phyloP scores from a whole-genome alignment of 176 grass and related monocot species.

The Melocanna baccifera region DNA sequence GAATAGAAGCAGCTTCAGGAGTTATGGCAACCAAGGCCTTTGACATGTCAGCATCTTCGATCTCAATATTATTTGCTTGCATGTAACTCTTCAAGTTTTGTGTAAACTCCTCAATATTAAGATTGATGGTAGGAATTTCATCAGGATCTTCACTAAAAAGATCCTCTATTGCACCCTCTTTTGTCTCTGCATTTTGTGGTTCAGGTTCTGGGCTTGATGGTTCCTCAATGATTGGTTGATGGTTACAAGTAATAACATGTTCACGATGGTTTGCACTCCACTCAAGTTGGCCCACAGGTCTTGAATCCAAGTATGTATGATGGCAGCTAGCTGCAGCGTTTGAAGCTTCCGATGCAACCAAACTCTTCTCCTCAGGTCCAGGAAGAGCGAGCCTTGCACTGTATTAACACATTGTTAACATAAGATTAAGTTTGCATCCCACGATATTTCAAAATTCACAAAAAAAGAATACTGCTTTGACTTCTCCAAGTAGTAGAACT shows the following conservation, averaged over 20 bases:
- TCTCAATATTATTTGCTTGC: constrained; percentile 65
- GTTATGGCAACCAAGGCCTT: constrained; percentile 63
- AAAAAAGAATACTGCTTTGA: background rate
- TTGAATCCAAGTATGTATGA: constrained; percentile 8
- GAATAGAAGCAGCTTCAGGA: constrained; percentile 71
- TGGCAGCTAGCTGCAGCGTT: constrained; percentile 15
- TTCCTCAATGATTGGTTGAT: constrained; percentile 80
- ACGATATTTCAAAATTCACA: background rate
- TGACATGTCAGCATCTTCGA: constrained; percentile 69
- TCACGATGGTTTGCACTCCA: constrained; percentile 23
- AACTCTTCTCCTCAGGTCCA: constrained; percentile 58
- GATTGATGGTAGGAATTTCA: constrained; percentile 78
- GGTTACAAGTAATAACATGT: constrained; percentile 19
- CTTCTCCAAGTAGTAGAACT: background rate
- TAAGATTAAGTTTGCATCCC: background rate
- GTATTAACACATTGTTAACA: constrained; percentile 39
- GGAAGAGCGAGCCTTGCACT: constrained; percentile 86
- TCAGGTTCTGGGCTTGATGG: constrained; percentile 73
- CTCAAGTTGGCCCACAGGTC: constrained; percentile 38
- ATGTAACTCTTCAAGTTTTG: constrained; percentile 80
- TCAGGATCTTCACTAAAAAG: constrained; percentile 66
- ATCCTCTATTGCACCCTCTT: constrained; percentile 72
- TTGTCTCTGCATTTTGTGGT: constrained; percentile 38
- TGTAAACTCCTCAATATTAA: constrained; percentile 73
- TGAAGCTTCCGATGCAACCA: constrained; percentile 23